Percentiles rank a stretch among this genome's conserved stretches.
These are phyloP conservation scores for Catunica adiposa DNA, from an alignment of 2,329 filamentous ascomycete species.

Conservation along the genomic window DNA sequence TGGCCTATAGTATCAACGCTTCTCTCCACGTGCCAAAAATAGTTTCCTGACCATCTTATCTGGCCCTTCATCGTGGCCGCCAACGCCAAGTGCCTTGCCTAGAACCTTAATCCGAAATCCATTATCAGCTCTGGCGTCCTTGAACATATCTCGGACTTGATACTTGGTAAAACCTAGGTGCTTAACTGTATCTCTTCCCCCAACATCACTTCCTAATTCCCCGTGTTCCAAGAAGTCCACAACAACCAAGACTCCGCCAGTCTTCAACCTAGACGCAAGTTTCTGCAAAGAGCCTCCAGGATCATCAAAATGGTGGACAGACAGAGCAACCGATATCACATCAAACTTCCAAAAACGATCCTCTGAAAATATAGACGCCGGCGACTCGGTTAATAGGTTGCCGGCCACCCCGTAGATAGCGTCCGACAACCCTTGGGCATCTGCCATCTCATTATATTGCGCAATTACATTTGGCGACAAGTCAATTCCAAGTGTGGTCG, in stretches of 20 bases:
- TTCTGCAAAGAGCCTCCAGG: slow-evolving; percentile 40
- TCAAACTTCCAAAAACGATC: slow-evolving; percentile 55
- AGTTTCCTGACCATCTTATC: slow-evolving; percentile 27
- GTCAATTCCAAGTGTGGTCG: slow-evolving; percentile 50
- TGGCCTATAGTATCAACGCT: too few relatives aligned
- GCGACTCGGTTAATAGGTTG: slow-evolving; percentile 33
- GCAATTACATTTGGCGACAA: slow-evolving; percentile 54
- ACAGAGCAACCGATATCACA: slow-evolving; percentile 43
- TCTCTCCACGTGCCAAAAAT: slow-evolving; percentile 19
- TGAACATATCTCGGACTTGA: slow-evolving; percentile 43
- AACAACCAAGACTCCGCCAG: slow-evolving; percentile 50
- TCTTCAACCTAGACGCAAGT: slow-evolving; percentile 43
- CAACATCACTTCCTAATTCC: slow-evolving; percentile 17
- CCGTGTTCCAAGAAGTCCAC: slow-evolving; percentile 47
- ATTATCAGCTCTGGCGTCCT: slow-evolving; percentile 39
- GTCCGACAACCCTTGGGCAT: slow-evolving; percentile 29
- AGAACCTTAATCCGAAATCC: slow-evolving; percentile 42
- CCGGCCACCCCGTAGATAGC: slow-evolving; percentile 38
- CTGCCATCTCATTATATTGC: slow-evolving; percentile 45
- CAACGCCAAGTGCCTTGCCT: slow-evolving; percentile 32
- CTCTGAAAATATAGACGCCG: slow-evolving; percentile 31
- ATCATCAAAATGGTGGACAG: slow-evolving; percentile 52
- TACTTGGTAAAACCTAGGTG: slow-evolving; percentile 50
- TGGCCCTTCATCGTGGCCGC: slow-evolving; percentile 21
- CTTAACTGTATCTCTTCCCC: slow-evolving; percentile 26